Percentiles rank a stretch among this genome's conserved stretches.
Evolutionary conservation across 1,284 basidiomycete species (phyloP).

Genomic region (Marasmius tenuissimus): DNA sequence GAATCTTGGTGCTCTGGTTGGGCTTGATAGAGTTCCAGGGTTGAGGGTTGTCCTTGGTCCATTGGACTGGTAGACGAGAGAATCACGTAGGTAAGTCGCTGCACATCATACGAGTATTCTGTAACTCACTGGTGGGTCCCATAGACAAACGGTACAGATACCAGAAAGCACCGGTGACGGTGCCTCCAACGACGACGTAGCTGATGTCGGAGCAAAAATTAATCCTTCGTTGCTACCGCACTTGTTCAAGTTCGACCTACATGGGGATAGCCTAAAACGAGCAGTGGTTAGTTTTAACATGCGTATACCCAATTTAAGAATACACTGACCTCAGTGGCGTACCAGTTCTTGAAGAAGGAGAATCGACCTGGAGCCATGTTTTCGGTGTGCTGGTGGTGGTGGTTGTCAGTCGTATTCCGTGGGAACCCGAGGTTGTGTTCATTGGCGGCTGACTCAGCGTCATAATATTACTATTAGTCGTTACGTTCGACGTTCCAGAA

Average conservation of each 20-base stretch:
- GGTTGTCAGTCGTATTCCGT: background rate
- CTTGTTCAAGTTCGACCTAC: conserved; percentile 9
- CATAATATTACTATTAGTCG: too few species aligned
- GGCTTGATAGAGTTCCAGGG: conserved; percentile 24
- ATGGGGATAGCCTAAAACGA: conserved; percentile 21
- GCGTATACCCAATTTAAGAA: background rate
- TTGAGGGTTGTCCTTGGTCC: conserved; percentile 22
- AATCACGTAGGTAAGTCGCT: background rate
- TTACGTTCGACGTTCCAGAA: too few species aligned
- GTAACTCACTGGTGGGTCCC: conserved; percentile 24
- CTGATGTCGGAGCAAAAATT: conserved; percentile 9
- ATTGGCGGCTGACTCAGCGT: background rate
- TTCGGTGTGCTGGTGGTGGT: background rate
- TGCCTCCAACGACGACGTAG: conserved; percentile 19
- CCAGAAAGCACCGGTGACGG: conserved; percentile 20
- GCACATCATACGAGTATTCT: background rate
- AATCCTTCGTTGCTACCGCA: background rate
- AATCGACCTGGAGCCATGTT: background rate
- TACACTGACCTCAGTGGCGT: conserved; percentile 19
- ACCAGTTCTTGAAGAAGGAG: conserved; percentile 19
- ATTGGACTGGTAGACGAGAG: conserved; percentile 21
- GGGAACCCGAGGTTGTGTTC: background rate
- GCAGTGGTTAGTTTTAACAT: background rate
- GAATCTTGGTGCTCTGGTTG: conserved; percentile 23
- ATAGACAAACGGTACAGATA: conserved; percentile 22